Conservation (phyloP, 2,329 filamentous ascomycete species). For the Niveomyces coronatus region DNA sequence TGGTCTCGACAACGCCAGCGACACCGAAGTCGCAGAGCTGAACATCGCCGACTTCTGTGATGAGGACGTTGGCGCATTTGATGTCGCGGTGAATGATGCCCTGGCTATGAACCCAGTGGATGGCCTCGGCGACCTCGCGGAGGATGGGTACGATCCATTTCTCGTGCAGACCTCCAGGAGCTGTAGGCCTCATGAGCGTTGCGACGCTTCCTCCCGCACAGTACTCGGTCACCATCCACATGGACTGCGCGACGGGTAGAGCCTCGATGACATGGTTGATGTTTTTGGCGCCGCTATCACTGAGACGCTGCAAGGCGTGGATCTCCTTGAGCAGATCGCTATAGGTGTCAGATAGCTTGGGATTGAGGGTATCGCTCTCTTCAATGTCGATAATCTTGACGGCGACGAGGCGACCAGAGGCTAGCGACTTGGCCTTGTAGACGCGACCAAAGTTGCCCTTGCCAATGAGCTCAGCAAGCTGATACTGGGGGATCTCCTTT, state of each 20-base stretch:
- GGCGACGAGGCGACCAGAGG: constrained; percentile 48
- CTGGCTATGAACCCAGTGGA: constrained; percentile 57
- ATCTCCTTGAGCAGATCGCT: constrained; percentile 61
- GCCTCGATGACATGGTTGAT: constrained; percentile 76
- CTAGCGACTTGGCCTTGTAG: constrained; percentile 49
- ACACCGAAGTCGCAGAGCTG: constrained; percentile 83
- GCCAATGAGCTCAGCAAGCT: constrained; percentile 62
- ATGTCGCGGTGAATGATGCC: constrained; percentile 63
- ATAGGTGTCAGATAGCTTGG: constrained; percentile 55
- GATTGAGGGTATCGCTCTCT: constrained; percentile 58
- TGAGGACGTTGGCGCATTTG: constrained; percentile 70
- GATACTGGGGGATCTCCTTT: constrained; percentile 53
- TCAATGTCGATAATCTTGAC: constrained; percentile 82
- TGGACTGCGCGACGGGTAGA: constrained; percentile 63
- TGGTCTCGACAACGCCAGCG: constrained; percentile 65
- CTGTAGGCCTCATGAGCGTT: constrained; percentile 59
- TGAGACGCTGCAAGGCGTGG: constrained; percentile 59
- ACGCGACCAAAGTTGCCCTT: constrained; percentile 67
- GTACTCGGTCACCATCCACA: constrained; percentile 86
- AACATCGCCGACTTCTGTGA: constrained; percentile 65
- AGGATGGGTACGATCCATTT: constrained; percentile 61
- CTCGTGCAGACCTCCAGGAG: constrained; percentile 55
- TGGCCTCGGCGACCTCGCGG: constrained; percentile 54
- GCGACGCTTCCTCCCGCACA: constrained; percentile 76
- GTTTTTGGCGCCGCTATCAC: constrained; percentile 64